Evolutionary conservation across 2,329 filamentous ascomycete species (phyloP).

Genomic region (Phialocephala subalpina): DNA sequence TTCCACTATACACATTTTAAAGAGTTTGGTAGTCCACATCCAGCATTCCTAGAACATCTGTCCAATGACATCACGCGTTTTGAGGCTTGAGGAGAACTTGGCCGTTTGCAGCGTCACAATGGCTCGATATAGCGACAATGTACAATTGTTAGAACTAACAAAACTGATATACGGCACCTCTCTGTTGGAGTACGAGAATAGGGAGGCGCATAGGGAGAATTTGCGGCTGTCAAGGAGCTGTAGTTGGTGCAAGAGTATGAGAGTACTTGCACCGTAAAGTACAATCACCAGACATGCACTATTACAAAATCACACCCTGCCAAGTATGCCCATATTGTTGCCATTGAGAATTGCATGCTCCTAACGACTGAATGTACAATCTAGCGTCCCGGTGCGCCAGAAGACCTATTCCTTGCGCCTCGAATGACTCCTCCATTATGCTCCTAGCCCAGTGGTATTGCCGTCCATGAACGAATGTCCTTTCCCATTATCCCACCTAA

Average conservation of each 20-base stretch:
- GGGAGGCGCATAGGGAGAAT: too few species aligned
- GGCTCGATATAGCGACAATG: background rate
- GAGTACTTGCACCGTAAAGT: too few species aligned
- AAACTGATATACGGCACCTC: too few species aligned
- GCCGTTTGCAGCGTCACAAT: background rate
- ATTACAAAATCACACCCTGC: background rate
- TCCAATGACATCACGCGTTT: slow-evolving; percentile 18
- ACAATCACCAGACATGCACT: too few species aligned
- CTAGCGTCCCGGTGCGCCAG: background rate
- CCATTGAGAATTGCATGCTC: background rate
- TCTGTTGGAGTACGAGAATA: too few species aligned
- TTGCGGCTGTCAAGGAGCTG: too few species aligned
- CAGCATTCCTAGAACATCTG: slow-evolving; percentile 3
- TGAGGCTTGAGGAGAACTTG: background rate
- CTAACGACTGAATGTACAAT: background rate
- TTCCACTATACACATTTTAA: background rate
- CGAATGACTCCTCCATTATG: background rate
- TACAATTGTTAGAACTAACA: background rate
- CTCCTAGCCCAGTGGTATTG: background rate
- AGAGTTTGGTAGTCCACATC: background rate
- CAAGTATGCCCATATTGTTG: background rate
- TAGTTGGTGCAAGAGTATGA: too few species aligned
- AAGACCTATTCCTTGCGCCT: background rate
- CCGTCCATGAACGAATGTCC: background rate
- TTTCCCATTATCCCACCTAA: background rate